Conservation (phyloP, 2,329 filamentous ascomycete genomes). For the Didymella arachidicola region DNA sequence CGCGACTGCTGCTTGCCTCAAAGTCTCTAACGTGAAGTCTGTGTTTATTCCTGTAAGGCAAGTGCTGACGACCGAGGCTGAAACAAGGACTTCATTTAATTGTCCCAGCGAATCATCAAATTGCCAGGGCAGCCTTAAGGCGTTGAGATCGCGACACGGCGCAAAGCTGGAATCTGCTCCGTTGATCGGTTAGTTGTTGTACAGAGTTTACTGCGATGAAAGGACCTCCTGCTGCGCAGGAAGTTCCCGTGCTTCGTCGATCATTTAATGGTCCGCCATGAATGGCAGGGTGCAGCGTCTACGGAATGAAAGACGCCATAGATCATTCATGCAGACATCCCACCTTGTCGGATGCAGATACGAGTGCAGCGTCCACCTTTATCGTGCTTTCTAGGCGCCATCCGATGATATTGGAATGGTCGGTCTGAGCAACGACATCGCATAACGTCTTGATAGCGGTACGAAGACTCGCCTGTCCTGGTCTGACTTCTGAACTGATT, state of each 20-base stretch:
- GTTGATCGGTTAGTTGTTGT: neutral
- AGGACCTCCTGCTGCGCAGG: neutral
- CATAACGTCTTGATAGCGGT: neutral
- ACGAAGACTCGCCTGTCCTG: conserved; percentile 2
- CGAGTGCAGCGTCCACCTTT: neutral
- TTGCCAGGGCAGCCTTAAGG: neutral
- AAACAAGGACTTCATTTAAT: neutral
- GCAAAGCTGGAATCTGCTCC: conserved; percentile 5
- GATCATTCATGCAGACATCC: conserved; percentile 5
- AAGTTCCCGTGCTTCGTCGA: conserved; percentile 5
- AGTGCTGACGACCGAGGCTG: conserved; percentile 6
- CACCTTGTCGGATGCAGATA: neutral
- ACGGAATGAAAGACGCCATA: conserved; percentile 1
- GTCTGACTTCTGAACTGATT: conserved; percentile 3
- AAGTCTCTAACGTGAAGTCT: neutral
- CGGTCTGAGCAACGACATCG: conserved; percentile 1
- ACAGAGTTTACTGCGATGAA: conserved; percentile 5
- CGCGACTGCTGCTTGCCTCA: neutral
- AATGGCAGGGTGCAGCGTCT: conserved; percentile 2
- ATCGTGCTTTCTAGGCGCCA: neutral
- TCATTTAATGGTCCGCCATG: neutral
- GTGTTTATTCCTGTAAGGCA: neutral
- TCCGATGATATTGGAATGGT: neutral
- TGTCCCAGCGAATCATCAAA: neutral
- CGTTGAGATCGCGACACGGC: neutral